Conservation (phyloP, 2,329 filamentous ascomycete genomes). For the Xylogone sp. region DNA sequence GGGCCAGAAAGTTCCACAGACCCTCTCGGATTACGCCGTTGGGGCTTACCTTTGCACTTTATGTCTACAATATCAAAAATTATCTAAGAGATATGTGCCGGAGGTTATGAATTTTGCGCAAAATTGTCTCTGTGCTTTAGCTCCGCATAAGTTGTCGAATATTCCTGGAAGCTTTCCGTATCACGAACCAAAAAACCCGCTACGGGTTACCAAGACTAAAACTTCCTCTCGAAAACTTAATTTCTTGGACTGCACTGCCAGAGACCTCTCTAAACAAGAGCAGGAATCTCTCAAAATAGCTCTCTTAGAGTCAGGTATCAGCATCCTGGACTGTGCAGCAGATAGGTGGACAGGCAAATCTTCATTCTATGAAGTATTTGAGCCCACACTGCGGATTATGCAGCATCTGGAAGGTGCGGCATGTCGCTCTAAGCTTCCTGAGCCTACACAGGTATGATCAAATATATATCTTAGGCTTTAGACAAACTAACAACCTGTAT, state of each 20-base stretch:
- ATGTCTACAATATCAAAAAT: slow-evolving; percentile 74
- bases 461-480: not conserved
- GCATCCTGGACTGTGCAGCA: slow-evolving; percentile 64
- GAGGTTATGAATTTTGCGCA: slow-evolving; percentile 80
- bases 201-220: slow-evolving; percentile 45
- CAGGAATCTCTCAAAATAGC: slow-evolving; percentile 46
- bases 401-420: slow-evolving; percentile 55
- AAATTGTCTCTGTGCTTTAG: slow-evolving; percentile 67
- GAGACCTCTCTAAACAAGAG: slow-evolving; percentile 18
- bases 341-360: slow-evolving; percentile 71
- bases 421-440: slow-evolving; percentile 48
- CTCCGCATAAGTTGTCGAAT: slow-evolving; percentile 47
- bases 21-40: slow-evolving; percentile 61
- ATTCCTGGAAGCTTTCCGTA: slow-evolving; percentile 56
- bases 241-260: slow-evolving; percentile 52
- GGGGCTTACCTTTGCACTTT: slow-evolving; percentile 80
- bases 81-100: slow-evolving; percentile 84
- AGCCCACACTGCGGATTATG: slow-evolving; percentile 55
- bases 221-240: slow-evolving; percentile 48
- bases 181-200: slow-evolving; percentile 49
- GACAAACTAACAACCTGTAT: slow-evolving; percentile 12
- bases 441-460: slow-evolving; percentile 19
- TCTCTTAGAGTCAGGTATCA: slow-evolving; percentile 58
- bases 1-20: slow-evolving; percentile 67
- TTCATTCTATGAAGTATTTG: slow-evolving; percentile 77